These are phyloP conservation scores for Fraxinus dipetala DNA, from an alignment of 305 asterid genomes.

Conservation along the genomic window DNA sequence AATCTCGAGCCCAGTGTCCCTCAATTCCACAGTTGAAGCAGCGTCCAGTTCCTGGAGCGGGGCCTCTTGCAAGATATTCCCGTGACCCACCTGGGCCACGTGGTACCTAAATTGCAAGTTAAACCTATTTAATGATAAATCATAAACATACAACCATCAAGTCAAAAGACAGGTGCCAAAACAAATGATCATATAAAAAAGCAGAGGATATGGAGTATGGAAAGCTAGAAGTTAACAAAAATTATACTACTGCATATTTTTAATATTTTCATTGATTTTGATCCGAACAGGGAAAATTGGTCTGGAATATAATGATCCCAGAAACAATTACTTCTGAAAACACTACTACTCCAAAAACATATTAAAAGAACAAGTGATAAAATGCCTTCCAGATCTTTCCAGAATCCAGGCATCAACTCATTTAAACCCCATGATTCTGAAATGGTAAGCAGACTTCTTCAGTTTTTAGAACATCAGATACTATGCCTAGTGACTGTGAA, in stretches of 20 bases:
- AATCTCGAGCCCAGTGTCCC: constrained; percentile 99
- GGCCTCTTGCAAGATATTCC: constrained; percentile 82
- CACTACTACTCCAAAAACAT: neutral
- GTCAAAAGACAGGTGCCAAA: neutral
- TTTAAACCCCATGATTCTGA: neutral
- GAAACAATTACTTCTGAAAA: neutral
- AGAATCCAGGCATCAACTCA: neutral
- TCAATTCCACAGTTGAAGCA: constrained; percentile 97
- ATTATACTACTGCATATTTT: neutral
- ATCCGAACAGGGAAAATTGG: neutral
- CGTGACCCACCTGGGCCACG: constrained; percentile 95
- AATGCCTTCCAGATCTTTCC: neutral
- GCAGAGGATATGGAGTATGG: neutral
- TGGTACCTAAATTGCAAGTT: constrained; percentile 54
- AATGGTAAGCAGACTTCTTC: neutral
- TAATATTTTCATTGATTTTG: neutral
- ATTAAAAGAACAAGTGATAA: neutral
- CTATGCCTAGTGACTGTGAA: neutral
- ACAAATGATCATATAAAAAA: neutral
- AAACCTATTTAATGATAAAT: neutral
- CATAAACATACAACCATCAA: neutral
- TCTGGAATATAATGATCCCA: neutral
- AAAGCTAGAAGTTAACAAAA: neutral
- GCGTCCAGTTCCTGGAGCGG: constrained; percentile 96
- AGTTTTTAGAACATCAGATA: neutral